Evolutionary conservation across 2,329 filamentous ascomycete species (phyloP).

Genomic region (Akanthomyces muscarius): DNA sequence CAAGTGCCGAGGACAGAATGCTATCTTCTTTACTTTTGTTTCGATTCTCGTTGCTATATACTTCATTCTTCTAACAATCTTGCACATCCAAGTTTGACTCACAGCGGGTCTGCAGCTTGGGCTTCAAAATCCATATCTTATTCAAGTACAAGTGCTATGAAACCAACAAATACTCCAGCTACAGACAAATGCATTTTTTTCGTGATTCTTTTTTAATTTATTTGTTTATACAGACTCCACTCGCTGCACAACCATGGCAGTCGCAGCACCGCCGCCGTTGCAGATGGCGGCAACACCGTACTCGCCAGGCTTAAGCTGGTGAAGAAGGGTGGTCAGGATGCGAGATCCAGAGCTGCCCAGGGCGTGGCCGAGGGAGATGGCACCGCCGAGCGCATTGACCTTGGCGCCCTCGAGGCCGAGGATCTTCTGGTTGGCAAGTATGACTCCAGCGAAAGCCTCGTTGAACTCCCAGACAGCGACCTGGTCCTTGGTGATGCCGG

Average conservation of each 20-base stretch:
- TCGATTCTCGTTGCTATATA: not conserved
- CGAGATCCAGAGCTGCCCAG: slow-evolving; percentile 89
- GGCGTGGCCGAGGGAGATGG: slow-evolving; percentile 88
- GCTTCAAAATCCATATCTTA: not conserved
- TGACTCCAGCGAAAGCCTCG: slow-evolving; percentile 93
- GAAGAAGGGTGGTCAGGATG: slow-evolving; percentile 83
- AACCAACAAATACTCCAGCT: slow-evolving; percentile 8
- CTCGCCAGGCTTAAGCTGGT: slow-evolving; percentile 87
- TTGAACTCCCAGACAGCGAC: slow-evolving; percentile 98
- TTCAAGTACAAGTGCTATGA: slow-evolving; percentile 7
- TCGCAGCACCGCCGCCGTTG: slow-evolving; percentile 91
- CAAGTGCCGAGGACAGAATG: too few relatives aligned
- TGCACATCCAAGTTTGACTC: too few relatives aligned
- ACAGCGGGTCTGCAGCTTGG: too few relatives aligned
- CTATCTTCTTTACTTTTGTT: too few relatives aligned
- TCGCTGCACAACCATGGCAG: slow-evolving; percentile 85
- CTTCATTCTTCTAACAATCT: too few relatives aligned
- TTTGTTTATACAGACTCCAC: slow-evolving; percentile 53
- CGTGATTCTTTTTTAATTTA: not conserved
- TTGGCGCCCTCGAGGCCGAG: slow-evolving; percentile 73
- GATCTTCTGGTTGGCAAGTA: slow-evolving; percentile 92
- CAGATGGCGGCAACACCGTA: slow-evolving; percentile 96
- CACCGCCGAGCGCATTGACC: slow-evolving; percentile 85
- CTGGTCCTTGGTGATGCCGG: slow-evolving; percentile 86
- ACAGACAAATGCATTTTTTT: not conserved